Evolutionary conservation across 345 rosid species (phyloP), one percentile per base, ranked within the genome.

Genomic region (Rhizophora mangle): DNA sequence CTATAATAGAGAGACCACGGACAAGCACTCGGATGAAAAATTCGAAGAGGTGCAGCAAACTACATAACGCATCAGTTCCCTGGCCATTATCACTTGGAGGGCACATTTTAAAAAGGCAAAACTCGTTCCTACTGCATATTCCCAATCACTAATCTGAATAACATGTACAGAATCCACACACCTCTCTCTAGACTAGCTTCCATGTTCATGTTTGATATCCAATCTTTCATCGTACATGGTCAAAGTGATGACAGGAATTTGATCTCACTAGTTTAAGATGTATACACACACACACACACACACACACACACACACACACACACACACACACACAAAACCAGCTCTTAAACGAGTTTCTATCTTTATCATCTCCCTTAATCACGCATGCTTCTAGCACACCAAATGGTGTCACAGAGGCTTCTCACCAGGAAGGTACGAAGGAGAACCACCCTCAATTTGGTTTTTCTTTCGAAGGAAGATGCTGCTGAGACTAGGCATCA

Each of bases 371-470:
- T 74, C 80, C 63, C 74, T 79, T 73, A 77, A 70, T 58, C 70
- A 68, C 67, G 64, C 65, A 72, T 62, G 22, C 64, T 49, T 72
- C 72, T 58, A 27, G 55, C 59, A 70, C 55, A 57, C 64, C 37
- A 59, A 49, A 62, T 68, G 56, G 19, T 31, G 46, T 87, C 78
- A 87, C 51, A 83, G n/a, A 57, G 86, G 84, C 80, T 77, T 86
- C 83, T 85, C 96, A 55, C 92, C 92, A 18, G 96, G 88, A 57
- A 88, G 84, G 72, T 77, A 85, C 32, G 96, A 94, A 60, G 93
- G 88, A 43, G 97, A 86, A 37, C 97, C 96, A 62, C 96, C 92
- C 68, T 91, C 96, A 20, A 80, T 72, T 79, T 88, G 96, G 82
- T 83, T 89, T 90, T 84, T 94, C 79, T 85, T 94, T 52, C 92